Base-by-base conservation (phyloP, 345 rosid genomes). In the Populus euphratica region DNA sequence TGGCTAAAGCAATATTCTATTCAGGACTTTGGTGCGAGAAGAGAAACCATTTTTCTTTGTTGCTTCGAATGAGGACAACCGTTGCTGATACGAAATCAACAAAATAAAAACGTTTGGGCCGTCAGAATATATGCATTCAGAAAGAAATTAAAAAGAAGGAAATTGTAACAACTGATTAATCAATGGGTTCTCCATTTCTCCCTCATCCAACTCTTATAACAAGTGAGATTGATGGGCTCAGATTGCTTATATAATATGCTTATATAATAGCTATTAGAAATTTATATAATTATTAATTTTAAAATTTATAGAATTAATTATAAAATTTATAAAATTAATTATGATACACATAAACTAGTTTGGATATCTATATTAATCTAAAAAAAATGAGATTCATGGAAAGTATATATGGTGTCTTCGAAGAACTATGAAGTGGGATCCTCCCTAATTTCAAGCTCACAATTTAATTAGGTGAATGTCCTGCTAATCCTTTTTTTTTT, bases 141-240 rank as follows among this genome's bases (percentile, higher is more conserved):
- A 36, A 11, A 69, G 20, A 21, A 27, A 27, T 27, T 27, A 27
- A 1, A 27, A 11, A 21, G 12, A 0, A 43, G 8, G 38, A 65
- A 44, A n/a, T 6, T 49, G 3, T 29, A 2, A 2, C 52, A 14
- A 31, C 21, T 69, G 41, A 4, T 44, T 41, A 63, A 25, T 54
- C 64, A 35, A 13, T 73, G 21, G 7, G 2, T 68, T 16, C 33
- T 68, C 41, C 27, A 0, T 13, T 35, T 13, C 31, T 65, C 70
- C 44, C 1, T 41, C 38, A 27, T 68, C 72, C n/a, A 12, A 1
- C 25, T 23, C 33, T 36, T 6, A 64, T 74, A 27, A 27, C 16
- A 36, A 8, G 13, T 27, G 29, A 23, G 79, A 77, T 77, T 77
- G 69, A 77, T 21, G 29, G 50, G 79, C n/a, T n/a, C n/a, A n/a